Conservation (phyloP, 257 asterid species). For the Marsdenia floribunda region DNA sequence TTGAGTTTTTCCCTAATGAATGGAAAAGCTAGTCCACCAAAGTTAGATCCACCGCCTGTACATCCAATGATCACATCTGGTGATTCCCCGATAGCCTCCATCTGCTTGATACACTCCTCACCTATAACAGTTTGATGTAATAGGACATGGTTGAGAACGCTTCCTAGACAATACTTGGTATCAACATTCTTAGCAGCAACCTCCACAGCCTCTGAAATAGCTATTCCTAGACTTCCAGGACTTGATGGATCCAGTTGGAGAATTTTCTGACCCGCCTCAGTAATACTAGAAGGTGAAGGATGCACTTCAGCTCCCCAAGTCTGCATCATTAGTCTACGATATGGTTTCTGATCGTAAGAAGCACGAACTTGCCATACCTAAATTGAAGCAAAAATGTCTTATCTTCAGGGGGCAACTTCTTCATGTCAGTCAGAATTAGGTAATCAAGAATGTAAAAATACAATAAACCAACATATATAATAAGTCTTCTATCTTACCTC, state of each 20-base stretch:
- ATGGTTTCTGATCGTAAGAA: conserved; percentile 88
- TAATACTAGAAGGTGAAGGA: conserved; percentile 77
- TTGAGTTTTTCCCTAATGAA: conserved; percentile 72
- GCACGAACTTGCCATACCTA: conserved; percentile 98
- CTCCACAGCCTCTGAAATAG: conserved; percentile 96
- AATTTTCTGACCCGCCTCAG: conserved; percentile 59
- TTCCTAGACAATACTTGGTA: conserved; percentile 84
- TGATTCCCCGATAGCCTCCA: conserved; percentile 80
- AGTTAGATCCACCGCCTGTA: conserved; percentile 91
- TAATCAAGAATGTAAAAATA: background rate
- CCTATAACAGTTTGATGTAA: conserved; percentile 89
- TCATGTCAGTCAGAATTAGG: background rate
- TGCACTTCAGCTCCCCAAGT: conserved; percentile 98
- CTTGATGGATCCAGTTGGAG: conserved; percentile 61
- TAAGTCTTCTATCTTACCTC: conserved; percentile 48
- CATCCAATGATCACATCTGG: conserved; percentile 94
- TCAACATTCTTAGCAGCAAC: conserved; percentile 55
- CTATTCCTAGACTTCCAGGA: conserved; percentile 95
- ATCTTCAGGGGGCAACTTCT: background rate
- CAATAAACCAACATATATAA: background rate
- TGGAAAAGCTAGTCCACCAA: conserved; percentile 90
- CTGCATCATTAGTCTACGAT: conserved; percentile 91
- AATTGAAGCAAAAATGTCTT: background rate
- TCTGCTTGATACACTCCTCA: conserved; percentile 88
- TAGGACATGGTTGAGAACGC: conserved; percentile 89